Evolutionary conservation across 1,284 basidiomycete genomes (phyloP), one percentile per base, ranked within the genome.

Genomic region (Melampsora allii-populina): DNA sequence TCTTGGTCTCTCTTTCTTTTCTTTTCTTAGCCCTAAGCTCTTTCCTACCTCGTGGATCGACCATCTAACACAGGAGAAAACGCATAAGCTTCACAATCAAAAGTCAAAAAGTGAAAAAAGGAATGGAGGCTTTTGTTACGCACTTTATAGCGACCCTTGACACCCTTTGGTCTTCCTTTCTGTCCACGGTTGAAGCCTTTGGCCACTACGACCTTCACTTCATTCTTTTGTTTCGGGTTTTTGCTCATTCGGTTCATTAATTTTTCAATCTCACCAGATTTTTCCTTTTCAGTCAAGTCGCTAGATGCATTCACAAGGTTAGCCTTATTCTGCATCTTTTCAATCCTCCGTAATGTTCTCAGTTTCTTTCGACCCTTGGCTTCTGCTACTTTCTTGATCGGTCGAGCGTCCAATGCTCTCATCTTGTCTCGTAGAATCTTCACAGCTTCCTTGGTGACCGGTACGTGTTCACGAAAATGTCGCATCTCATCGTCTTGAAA

Each of bases 321-420:
- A 1, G 95, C 96, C 84, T 96, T 98, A 84, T 91, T 94, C 86
- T 93, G 88, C 17, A 92, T 92, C 82, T 93, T 95, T 79, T 96
- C 92, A 24, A 98, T 83, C 64, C 89, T 85, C 79, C 92, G 89
- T 24, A 87, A 86, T 3, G 93, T 91, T 83, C 90, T 92, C 82
- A 91, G 84, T 85, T 98, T 98, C 84, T 98, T 98, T 76, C 96
- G 87, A 46, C 92, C 94, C 83, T 98, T 98, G 58, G 96, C 96
- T 84, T 98, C 96, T 21, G 95, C 96, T 12, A 99, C 86, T 85
- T 99, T 99, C 85, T 98, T 98, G 84, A 99, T 98, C 19, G 96
- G 96, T 14, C 96, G 88, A 2, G 95, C 94, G 81, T 99, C 94
- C 61, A 99, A 85, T 5, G 93, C 92, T 29, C 94, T 89, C 83